A percentile compares a stretch with the other conserved stretches of the same genome.
These are phyloP conservation scores for Aspergillus diversus DNA, from an alignment of 495 filamentous ascomycete genomes.

Conservation along the genomic window DNA sequence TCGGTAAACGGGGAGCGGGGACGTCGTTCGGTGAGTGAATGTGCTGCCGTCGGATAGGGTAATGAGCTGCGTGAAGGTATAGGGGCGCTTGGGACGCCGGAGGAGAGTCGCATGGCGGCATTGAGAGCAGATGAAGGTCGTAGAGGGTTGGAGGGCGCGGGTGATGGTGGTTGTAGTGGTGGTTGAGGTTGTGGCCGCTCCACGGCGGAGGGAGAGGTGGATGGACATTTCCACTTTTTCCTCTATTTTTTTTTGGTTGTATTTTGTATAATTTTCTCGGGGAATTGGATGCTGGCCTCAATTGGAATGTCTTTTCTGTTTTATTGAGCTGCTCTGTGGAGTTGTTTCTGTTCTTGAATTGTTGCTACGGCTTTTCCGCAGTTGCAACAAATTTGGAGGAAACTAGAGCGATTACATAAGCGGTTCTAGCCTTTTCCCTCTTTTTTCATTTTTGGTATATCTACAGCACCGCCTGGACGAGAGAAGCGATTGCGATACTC, in stretches of 20 bases:
- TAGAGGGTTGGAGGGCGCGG: slow-evolving; percentile 31
- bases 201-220: slow-evolving; percentile 49
- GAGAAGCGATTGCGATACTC: not conserved
- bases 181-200: slow-evolving; percentile 33
- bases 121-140: slow-evolving; percentile 52
- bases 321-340: not conserved
- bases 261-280: not conserved
- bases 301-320: not conserved
- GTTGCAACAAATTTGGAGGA: not conserved
- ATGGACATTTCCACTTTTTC: slow-evolving; percentile 38
- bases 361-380: not conserved
- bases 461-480: not conserved
- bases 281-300: not conserved
- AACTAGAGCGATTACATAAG: slow-evolving; percentile 1
- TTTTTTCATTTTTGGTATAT: not conserved
- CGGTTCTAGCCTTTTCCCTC: not conserved
- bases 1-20: slow-evolving; percentile 75
- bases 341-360: not conserved
- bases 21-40: slow-evolving; percentile 86
- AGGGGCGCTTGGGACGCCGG: slow-evolving; percentile 83
- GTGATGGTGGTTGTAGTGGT: slow-evolving; percentile 6
- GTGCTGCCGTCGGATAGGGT: slow-evolving; percentile 91
- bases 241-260: not conserved
- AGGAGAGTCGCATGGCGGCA: slow-evolving; percentile 87
- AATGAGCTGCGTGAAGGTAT: slow-evolving; percentile 95